Evolutionary conservation across 345 rosid species (phyloP).

Genomic region (Firmiana major): DNA sequence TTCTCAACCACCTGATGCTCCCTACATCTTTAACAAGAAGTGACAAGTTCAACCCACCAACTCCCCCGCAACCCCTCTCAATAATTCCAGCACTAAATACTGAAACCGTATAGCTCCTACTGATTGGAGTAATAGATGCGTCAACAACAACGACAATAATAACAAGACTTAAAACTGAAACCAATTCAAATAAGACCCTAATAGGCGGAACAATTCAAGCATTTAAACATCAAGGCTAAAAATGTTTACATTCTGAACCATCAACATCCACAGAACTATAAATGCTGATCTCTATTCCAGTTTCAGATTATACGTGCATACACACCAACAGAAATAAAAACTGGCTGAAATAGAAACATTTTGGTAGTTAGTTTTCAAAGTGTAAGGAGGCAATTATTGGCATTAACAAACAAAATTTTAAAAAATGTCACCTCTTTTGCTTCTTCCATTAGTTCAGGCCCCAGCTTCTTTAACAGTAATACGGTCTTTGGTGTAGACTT

Average conservation of each 20-base stretch:
- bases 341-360: background rate
- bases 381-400: background rate
- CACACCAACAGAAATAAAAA: background rate
- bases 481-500: constrained; percentile 89
- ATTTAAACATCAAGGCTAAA: background rate
- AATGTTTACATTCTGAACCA: background rate
- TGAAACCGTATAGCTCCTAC: background rate
- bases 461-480: constrained; percentile 83
- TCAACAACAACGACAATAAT: background rate
- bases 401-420: background rate
- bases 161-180: background rate
- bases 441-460: constrained; percentile 89
- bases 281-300: background rate
- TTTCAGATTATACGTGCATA: background rate
- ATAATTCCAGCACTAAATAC: constrained; percentile 2
- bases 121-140: background rate
- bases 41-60: background rate
- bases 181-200: background rate
- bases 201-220: background rate
- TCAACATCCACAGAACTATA: background rate
- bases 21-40: background rate
- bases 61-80: background rate
- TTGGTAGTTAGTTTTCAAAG: background rate
- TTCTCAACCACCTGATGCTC: background rate
- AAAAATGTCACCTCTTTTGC: constrained; percentile 69